These are phyloP conservation scores for Ramalina peruviana DNA, from an alignment of 495 filamentous ascomycete genomes.

Conservation along the genomic window DNA sequence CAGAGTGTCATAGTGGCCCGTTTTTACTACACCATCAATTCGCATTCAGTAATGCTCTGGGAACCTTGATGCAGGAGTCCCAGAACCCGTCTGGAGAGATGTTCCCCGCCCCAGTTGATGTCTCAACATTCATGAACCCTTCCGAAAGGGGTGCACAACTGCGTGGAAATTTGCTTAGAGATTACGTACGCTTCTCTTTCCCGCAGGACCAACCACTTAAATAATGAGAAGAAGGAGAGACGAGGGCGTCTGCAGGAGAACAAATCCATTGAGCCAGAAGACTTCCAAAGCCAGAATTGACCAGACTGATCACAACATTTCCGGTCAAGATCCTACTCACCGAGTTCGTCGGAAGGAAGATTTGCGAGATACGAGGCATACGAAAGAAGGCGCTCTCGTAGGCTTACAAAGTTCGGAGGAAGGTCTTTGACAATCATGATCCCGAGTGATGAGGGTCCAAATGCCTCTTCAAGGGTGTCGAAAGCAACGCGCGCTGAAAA, in stretches of 20 bases:
- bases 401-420: constrained; percentile 46
- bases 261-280: background rate
- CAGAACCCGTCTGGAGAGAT: too few species aligned
- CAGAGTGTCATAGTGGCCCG: constrained; percentile 75
- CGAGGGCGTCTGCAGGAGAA: constrained; percentile 26
- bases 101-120: too few species aligned
- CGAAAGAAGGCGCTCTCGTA: constrained; percentile 64
- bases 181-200: constrained; percentile 26
- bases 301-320: background rate
- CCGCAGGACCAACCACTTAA: constrained; percentile 68
- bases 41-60: constrained; percentile 75
- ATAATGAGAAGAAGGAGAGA: constrained; percentile 38
- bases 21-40: constrained; percentile 61
- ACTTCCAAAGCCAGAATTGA: background rate
- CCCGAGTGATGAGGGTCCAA: constrained; percentile 81
- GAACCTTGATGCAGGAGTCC: constrained; percentile 14
- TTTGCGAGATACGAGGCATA: constrained; percentile 84
- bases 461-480: constrained; percentile 64
- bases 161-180: too few species aligned
- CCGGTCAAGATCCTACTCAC: constrained; percentile 27
- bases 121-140: too few species aligned
- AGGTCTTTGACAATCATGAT: constrained; percentile 87
- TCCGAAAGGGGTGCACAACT: too few species aligned
- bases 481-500: constrained; percentile 54
- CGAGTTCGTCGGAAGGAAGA: constrained; percentile 55